A percentile compares a stretch with the other conserved stretches of the same genome.
phyloP scores from a whole-genome alignment of 176 grass and related monocot species.

The Aegilops speltoides region DNA sequence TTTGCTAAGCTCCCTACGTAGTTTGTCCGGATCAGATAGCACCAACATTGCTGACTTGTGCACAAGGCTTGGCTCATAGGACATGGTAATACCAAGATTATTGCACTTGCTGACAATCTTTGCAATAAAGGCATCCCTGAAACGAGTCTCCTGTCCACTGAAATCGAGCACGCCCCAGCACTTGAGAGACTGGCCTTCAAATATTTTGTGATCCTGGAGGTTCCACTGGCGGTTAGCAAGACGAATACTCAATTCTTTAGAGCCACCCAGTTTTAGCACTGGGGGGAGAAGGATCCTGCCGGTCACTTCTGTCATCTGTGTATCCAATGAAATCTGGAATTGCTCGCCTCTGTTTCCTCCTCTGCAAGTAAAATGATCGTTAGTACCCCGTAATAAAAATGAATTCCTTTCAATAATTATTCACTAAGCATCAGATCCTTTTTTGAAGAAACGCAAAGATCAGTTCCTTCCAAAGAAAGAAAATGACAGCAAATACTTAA shows the following conservation, averaged over 20 bases:
- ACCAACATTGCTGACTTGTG: constrained; percentile 22
- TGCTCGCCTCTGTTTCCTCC: constrained; percentile 4
- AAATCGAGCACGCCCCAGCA: constrained; percentile 47
- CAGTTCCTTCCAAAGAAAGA: background rate
- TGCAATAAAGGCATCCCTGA: background rate
- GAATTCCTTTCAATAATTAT: background rate
- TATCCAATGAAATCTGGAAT: constrained; percentile 24
- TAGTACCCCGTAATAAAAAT: background rate
- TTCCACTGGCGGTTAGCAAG: constrained; percentile 38
- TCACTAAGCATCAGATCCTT: background rate
- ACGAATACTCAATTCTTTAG: background rate
- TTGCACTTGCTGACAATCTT: constrained; percentile 35
- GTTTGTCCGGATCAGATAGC: constrained; percentile 1
- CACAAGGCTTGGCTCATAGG: background rate
- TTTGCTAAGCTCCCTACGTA: constrained; percentile 30
- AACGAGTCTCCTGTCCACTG: background rate
- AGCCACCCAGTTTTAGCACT: constrained; percentile 26
- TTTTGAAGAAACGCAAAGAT: background rate
- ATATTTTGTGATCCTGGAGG: background rate
- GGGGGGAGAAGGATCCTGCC: constrained; percentile 40
- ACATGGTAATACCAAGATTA: constrained; percentile 41
- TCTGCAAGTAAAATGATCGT: constrained; percentile 28
- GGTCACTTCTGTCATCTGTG: constrained; percentile 39
- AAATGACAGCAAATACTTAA: constrained; percentile 2
- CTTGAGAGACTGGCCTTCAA: constrained; percentile 23